These are phyloP conservation scores for Saccharomycopsis guyanensis DNA, from an alignment of 805 yeast species.

Conservation along the genomic window DNA sequence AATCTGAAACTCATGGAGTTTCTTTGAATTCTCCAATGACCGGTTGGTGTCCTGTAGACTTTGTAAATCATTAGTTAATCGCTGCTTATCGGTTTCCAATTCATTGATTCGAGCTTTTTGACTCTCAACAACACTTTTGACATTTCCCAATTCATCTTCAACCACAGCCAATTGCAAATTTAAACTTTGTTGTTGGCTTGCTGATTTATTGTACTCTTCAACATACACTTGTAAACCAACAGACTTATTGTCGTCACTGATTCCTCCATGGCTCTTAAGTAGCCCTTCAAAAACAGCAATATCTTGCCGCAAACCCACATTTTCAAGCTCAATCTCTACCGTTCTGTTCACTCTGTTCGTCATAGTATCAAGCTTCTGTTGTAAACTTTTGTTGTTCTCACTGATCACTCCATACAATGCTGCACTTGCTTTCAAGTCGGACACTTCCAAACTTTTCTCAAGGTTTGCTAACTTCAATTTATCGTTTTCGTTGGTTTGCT, in stretches of 20 bases:
- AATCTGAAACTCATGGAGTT: conserved; percentile 23
- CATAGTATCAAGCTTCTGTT: conserved; percentile 31
- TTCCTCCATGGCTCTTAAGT: neutral
- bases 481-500: neutral
- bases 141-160: conserved; percentile 27
- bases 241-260: neutral
- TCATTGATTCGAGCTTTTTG: conserved; percentile 25
- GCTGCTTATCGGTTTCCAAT: conserved; percentile 22
- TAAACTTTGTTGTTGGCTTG: neutral
- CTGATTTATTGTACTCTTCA: conserved; percentile 28
- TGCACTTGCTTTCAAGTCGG: conserved; percentile 28
- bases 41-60: neutral
- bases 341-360: conserved; percentile 36
- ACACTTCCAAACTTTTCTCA: conserved; percentile 26
- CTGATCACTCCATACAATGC: conserved; percentile 43
- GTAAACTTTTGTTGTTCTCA: conserved; percentile 43
- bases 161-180: conserved; percentile 17
- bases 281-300: neutral
- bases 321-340: conserved; percentile 43
- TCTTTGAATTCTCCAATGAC: neutral
- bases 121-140: conserved; percentile 25
- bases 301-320: conserved; percentile 36
- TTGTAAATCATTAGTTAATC: neutral
- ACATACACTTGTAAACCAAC: conserved; percentile 30
- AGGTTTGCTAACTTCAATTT: conserved; percentile 22